Evolutionary conservation across 2,329 filamentous ascomycete species (phyloP), one percentile per base, ranked within the genome.

Genomic region (Nectriaceae sp.): DNA sequence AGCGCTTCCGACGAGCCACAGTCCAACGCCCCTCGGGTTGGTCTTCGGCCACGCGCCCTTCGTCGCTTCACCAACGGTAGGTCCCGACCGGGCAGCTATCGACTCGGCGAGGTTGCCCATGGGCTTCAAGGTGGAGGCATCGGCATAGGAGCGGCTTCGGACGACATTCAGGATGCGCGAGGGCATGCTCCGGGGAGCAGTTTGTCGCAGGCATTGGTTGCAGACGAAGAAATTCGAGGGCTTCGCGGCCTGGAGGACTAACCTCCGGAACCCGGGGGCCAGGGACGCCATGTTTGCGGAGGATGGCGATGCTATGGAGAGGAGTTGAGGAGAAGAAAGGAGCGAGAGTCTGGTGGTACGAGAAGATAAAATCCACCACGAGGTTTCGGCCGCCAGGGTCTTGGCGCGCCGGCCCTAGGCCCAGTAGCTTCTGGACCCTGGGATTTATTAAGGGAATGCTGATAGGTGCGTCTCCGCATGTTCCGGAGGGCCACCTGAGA

Each of bases 1-100:
- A 1, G 94, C 92, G 60, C 92, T 97, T 40, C 85, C 93, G 47
- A 99, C 75, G 39, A 99, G 81, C 92, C 92, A 99, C 75, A 93
- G 93, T 50, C 86, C 94, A 38, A 96, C 92, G 10, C 76, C 74
- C 70, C 89, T 94, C 49, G 85, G 83, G 56, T 82, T 90, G 10
- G 81, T 82, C 60, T 88, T 79, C 22, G 80, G 79, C 50, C 79
- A 82, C 3, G 70, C 68, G 19, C 66, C 68, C 56, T 70, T 72
- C 10, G 65, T 59, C 13, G 60, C 57, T 20, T 50, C 48, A 42
- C 59, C 41, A 46, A 60, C 44, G 47, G 50, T 51, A 11, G 60
- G 51, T 21, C 58, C 47, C n/a, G 61, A 53, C 13, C 52, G 57
- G 3, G 53, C 54, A 38, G 64, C 58, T 11, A 55, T 44, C 58